phyloP scores from a whole-genome alignment of 2,329 filamentous ascomycete genomes.

The Trichoderma sp. region DNA sequence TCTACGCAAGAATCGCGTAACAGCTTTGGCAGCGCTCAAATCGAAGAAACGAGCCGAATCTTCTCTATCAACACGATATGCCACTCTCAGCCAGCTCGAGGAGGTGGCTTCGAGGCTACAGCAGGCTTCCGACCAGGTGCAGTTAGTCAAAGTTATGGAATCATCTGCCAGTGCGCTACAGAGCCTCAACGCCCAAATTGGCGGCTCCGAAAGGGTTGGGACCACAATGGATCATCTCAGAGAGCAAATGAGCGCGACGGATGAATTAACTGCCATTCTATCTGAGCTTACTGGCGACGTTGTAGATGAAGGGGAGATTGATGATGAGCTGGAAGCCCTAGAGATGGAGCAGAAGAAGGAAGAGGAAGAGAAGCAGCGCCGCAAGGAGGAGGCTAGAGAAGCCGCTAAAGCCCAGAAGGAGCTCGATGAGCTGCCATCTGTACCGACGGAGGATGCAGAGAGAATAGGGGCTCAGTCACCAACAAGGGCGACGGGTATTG shows the following conservation, averaged over 20 bases:
- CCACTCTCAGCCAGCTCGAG: slow-evolving; percentile 79
- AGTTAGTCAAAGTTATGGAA: slow-evolving; percentile 82
- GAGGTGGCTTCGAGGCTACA: slow-evolving; percentile 82
- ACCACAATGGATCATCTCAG: slow-evolving; percentile 74
- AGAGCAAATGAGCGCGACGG: slow-evolving; percentile 78
- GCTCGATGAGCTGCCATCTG: slow-evolving; percentile 55
- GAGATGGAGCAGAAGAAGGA: slow-evolving; percentile 62
- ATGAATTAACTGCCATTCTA: slow-evolving; percentile 80
- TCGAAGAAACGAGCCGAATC: slow-evolving; percentile 82
- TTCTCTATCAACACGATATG: slow-evolving; percentile 70
- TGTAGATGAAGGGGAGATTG: slow-evolving; percentile 81
- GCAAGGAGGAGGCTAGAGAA: slow-evolving; percentile 27
- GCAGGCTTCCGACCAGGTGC: slow-evolving; percentile 81
- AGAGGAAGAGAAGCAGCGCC: slow-evolving; percentile 54
- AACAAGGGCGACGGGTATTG: slow-evolving; percentile 47
- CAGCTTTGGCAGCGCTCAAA: slow-evolving; percentile 77
- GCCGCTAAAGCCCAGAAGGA: slow-evolving; percentile 55
- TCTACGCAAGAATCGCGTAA: slow-evolving; percentile 69
- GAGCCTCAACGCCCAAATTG: slow-evolving; percentile 74
- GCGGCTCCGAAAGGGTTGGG: slow-evolving; percentile 75
- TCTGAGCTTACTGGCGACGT: slow-evolving; percentile 59
- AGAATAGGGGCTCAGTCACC: slow-evolving; percentile 33
- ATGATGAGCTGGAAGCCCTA: slow-evolving; percentile 82
- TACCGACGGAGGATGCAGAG: slow-evolving; percentile 37
- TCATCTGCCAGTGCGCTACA: slow-evolving; percentile 73